Evolutionary conservation across 345 rosid species (phyloP).

Genomic region (Sonneratia alba): DNA sequence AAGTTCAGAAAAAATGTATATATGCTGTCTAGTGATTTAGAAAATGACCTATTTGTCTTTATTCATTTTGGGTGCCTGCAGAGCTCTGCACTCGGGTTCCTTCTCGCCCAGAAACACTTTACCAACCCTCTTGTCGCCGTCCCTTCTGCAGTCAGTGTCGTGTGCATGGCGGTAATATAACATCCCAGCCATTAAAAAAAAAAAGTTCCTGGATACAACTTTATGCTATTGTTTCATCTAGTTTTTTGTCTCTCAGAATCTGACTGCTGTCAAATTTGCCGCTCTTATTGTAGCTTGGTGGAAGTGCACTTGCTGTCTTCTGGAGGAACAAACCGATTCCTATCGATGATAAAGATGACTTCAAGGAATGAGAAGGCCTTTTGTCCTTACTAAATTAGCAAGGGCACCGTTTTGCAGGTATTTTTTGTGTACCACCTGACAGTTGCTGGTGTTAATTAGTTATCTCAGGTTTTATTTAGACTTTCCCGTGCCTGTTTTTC

Average conservation of each 20-base stretch:
- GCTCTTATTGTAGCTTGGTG: slow-evolving; percentile 60
- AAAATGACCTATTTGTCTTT: background rate
- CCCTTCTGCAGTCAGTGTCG: slow-evolving; percentile 97
- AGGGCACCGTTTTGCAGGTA: background rate
- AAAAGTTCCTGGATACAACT: background rate
- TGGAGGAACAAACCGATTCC: slow-evolving; percentile 87
- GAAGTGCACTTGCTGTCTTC: slow-evolving; percentile 82
- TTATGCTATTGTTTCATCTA: no score
- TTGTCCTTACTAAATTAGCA: background rate
- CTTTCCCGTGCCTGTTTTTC: background rate
- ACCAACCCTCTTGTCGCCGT: slow-evolving; percentile 90
- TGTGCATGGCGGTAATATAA: slow-evolving; percentile 85
- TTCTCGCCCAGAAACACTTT: slow-evolving; percentile 91
- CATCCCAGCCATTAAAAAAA: background rate
- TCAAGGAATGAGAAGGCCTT: slow-evolving; percentile 41
- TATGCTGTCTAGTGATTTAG: background rate
- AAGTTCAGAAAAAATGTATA: background rate
- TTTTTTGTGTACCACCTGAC: background rate
- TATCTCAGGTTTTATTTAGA: background rate
- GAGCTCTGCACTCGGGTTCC: slow-evolving; percentile 97
- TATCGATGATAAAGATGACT: slow-evolving; percentile 82
- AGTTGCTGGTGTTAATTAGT: background rate
- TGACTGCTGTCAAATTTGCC: background rate
- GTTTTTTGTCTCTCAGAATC: background rate
- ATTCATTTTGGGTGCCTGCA: slow-evolving; percentile 13